phyloP scores from a whole-genome alignment of 73 alveolate species.

The Paramecium bursaria region DNA sequence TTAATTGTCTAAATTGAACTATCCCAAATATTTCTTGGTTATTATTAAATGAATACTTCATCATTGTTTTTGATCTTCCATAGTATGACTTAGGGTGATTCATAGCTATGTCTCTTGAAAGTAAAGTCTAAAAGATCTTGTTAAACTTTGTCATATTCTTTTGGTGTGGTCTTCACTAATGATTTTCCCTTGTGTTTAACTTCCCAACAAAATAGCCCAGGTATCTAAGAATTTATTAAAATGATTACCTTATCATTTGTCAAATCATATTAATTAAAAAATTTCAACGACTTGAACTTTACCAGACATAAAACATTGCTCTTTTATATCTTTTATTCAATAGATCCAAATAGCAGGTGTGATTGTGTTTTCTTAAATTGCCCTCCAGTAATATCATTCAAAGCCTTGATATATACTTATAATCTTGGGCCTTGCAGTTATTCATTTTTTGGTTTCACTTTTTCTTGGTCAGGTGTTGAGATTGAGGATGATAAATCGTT shows the following conservation, averaged over 20 bases:
- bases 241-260: conserved; percentile 44
- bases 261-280: conserved; percentile 24
- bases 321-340: neutral
- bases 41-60: neutral
- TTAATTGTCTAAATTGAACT: neutral
- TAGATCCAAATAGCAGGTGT: conserved; percentile 46
- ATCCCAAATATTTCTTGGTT: conserved; percentile 24
- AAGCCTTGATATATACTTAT: conserved; percentile 31
- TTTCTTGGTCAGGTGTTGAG: neutral
- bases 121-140: conserved; percentile 19
- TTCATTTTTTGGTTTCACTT: neutral
- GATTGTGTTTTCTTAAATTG: conserved; percentile 48
- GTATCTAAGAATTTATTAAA: neutral
- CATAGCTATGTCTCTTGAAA: conserved; percentile 9
- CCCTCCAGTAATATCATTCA: conserved; percentile 31
- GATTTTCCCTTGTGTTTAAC: neutral
- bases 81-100: neutral
- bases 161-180: conserved; percentile 15
- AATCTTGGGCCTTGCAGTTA: conserved; percentile 49
- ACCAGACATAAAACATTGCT: conserved; percentile 48
- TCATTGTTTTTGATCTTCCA: conserved; percentile 55
- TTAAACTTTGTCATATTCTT: neutral
- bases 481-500: neutral
- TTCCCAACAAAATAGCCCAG: conserved; percentile 54
- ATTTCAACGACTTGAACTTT: conserved; percentile 21